Evolutionary conservation across 1,139 yeast species (phyloP).

Genomic region (Pichia sp.): DNA sequence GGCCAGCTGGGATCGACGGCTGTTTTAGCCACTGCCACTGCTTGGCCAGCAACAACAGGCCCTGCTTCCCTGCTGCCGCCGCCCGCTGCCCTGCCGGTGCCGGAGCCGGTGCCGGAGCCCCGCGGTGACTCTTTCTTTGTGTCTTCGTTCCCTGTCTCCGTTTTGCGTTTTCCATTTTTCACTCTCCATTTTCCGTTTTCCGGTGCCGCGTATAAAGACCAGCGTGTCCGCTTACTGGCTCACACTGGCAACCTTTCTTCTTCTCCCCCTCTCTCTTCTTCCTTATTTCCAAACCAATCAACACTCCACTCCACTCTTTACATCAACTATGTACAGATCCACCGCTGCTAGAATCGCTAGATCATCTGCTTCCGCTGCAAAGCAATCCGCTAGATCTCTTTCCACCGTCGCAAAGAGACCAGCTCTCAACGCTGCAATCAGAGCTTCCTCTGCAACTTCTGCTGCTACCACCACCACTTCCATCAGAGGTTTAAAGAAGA

Average conservation of each 20-base stretch:
- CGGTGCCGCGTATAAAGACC: not conserved
- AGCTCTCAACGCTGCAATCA: constrained; percentile 41
- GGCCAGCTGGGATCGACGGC: too few species aligned
- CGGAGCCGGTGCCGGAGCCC: too few species aligned
- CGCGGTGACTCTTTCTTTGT: not conserved
- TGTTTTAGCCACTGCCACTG: too few species aligned
- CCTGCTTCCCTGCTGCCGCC: not conserved
- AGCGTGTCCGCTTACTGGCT: not conserved
- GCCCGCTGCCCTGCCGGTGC: too few species aligned
- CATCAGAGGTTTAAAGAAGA: constrained; percentile 87
- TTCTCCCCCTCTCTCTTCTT: not conserved
- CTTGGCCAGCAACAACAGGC: not conserved
- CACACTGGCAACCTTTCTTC: not conserved
- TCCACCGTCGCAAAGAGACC: constrained; percentile 55
- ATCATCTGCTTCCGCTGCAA: constrained; percentile 40
- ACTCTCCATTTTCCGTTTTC: not conserved
- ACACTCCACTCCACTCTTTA: not conserved
- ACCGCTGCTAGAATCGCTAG: constrained; percentile 57
- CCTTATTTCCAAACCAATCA: not conserved
- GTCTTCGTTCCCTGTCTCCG: too few species aligned
- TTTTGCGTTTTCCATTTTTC: not conserved
- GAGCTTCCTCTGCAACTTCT: constrained; percentile 30
- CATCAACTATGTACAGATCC: constrained; percentile 47
- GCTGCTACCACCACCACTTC: constrained; percentile 37
- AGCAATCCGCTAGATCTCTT: constrained; percentile 34